Evolutionary conservation across 2,329 filamentous ascomycete species (phyloP), one percentile per base, ranked within the genome.

Genomic region (Pseudopithomyces maydicus): DNA sequence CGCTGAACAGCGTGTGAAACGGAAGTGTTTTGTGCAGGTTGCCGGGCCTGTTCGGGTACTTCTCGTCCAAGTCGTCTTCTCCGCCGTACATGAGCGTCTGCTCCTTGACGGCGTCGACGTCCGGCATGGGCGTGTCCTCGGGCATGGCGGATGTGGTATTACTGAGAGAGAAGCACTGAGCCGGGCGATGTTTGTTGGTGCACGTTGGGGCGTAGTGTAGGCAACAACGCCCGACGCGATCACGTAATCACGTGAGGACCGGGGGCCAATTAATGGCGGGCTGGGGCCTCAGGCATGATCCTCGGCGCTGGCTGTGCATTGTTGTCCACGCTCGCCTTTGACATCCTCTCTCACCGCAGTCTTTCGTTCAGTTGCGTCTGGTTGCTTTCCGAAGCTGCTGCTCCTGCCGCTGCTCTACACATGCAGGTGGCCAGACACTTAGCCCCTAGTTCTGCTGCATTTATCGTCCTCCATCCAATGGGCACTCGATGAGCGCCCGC

Each of bases 21-120:
- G 87, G 86, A 10, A 96, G 80, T 0, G 94, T 97, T 59, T 86
- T 86, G 38, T 87, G 87, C 65, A 90, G 85, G 64, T 98, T 99
- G 60, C 81, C 85, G 3, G 95, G 95, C 2, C 92, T 86, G 68
- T 92, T 88, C 2, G 92, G 91, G 71, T 91, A 81, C 73, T 84
- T 84, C 51, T 80, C 77, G 61, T 84, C 77, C 19, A 85, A 74
- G 53, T 79, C 74, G 17, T 71, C 59, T 17, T 78, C 77, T 55
- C 79, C 76, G 39, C 77, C 75, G 58, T 84, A 83, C 75, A 82
- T 81, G 61, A 78, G 77, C 32, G 75, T 71, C 47, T 82, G 80
- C 59, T 84, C 82, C 26, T 75, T 73, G 14, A 69, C 68, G 2
- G 79, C 80, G 35, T 79, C 78, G 2, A 67, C 69, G 60, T 80